phyloP scores from a whole-genome alignment of 257 asterid genomes.

The Knoxia roxburghii region DNA sequence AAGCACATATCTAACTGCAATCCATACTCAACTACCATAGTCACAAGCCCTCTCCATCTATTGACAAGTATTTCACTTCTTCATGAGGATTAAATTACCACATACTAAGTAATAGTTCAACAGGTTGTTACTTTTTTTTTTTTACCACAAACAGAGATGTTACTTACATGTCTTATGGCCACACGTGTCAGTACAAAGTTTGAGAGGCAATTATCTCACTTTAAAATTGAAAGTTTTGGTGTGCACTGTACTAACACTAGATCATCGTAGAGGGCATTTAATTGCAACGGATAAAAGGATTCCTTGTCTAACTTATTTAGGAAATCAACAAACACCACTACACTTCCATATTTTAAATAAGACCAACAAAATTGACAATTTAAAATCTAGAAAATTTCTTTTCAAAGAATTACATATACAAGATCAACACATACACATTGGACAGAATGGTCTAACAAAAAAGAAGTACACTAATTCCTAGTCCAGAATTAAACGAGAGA shows the following conservation, averaged over 20 bases:
- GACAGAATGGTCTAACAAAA: too few relatives aligned
- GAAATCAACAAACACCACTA: not conserved
- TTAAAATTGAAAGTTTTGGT: not conserved
- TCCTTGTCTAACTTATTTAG: not conserved
- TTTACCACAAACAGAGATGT: not conserved
- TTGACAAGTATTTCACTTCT: not conserved
- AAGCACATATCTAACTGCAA: too few relatives aligned
- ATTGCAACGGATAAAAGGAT: not conserved
- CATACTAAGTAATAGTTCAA: not conserved
- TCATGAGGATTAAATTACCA: not conserved
- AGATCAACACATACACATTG: too few relatives aligned
- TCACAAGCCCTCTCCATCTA: not conserved
- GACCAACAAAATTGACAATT: not conserved
- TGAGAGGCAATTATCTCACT: not conserved
- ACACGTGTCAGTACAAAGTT: not conserved
- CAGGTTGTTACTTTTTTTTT: not conserved
- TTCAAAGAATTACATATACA: not conserved
- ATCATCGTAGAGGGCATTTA: not conserved
- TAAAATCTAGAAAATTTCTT: not conserved
- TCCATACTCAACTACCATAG: too few relatives aligned
- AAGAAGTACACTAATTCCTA: too few relatives aligned
- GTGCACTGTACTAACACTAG: not conserved
- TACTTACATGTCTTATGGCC: not conserved
- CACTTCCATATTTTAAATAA: not conserved
- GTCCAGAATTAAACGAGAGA: too few relatives aligned